Conservation (phyloP, 2,329 filamentous ascomycete species). For the Alternaria gansuensis region DNA sequence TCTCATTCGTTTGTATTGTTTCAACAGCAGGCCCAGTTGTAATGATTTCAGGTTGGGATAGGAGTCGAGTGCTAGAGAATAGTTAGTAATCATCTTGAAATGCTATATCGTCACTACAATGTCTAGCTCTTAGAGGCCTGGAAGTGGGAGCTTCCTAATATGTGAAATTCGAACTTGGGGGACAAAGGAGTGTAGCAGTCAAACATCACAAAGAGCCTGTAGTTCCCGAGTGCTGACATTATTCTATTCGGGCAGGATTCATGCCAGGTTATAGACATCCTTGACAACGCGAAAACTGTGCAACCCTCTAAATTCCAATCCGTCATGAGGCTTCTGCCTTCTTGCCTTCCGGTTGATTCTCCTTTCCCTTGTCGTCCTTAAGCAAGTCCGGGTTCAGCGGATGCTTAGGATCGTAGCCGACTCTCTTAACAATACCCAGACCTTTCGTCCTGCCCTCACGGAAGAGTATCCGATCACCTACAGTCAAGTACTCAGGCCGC, state of each 20-base stretch:
- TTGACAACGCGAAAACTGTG: neutral
- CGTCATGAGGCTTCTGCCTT: conserved; percentile 2
- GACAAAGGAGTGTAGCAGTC: neutral
- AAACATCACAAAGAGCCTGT: neutral
- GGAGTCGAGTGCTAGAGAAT: neutral
- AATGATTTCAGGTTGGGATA: fast-evolving
- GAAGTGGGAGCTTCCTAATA: neutral
- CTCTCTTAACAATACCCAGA: conserved; percentile 88
- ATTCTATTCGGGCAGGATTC: neutral
- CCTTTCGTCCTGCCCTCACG: conserved; percentile 95
- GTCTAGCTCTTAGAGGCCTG: neutral
- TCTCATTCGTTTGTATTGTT: neutral
- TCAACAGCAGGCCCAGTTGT: neutral
- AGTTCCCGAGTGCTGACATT: neutral
- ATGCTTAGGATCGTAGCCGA: conserved; percentile 79
- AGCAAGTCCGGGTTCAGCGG: conserved; percentile 52
- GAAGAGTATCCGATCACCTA: conserved; percentile 90
- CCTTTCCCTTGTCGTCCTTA: conserved; percentile 34
- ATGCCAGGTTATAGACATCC: neutral
- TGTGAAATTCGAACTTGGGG: neutral
- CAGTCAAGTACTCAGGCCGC: conserved; percentile 87
- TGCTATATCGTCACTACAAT: neutral
- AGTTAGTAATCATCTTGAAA: neutral
- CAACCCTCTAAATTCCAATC: too few relatives aligned
- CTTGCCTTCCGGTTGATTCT: conserved; percentile 2